Base-by-base conservation (phyloP, 352 stramenopile species). In the Phytophthora sp. region DNA sequence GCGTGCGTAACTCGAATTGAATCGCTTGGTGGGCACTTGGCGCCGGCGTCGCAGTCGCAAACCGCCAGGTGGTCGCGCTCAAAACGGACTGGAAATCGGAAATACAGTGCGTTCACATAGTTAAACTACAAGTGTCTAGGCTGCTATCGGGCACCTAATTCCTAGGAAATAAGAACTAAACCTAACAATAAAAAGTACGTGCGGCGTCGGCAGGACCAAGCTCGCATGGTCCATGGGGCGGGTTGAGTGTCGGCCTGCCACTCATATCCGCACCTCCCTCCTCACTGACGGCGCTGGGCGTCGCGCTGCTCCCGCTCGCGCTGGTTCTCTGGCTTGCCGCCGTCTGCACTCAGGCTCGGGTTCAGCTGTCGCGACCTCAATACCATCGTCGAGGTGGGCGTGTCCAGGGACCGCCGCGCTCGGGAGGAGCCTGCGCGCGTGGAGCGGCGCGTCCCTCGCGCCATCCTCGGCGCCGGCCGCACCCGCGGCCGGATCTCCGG, bases 331-430 rank as follows among this genome's bases (percentile, higher is more conserved):
- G 71, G 61, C 58, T 71, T 70, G 3, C 54, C 43, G 12, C 61
- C 51, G 59, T 66, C 64, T 9, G 38, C 55, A 51, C 59, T 74
- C 38, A 72, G 55, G 46, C 61, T 79, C 49, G 72, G 75, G 45
- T 84, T 83, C 3, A 87, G 64, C 48, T 83, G 75, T 50, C 77
- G 77, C 42, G 77, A 87, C 30, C 77, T 76, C 46, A 87, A 72
- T 65, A 87, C 77, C 77, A 87, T 86, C 39, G 72, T 81, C 43
- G 69, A 77, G 45, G 72, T 82, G 41, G 72, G 75, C 21, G 74
- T 86, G 54, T 82, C 71, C 64, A 83, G 69, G 11, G 74, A 79
- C 15, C 66, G 62, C 23, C 71, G 62, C 28, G 73, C 69, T 28
- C 75, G 54, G n/a, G 67, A 44, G 10, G 43, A 62, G 20, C 67